Percentiles rank a stretch among this genome's conserved stretches.
phyloP scores from a whole-genome alignment of 176 grass and related monocot species.

The Coix lacrymajobi region DNA sequence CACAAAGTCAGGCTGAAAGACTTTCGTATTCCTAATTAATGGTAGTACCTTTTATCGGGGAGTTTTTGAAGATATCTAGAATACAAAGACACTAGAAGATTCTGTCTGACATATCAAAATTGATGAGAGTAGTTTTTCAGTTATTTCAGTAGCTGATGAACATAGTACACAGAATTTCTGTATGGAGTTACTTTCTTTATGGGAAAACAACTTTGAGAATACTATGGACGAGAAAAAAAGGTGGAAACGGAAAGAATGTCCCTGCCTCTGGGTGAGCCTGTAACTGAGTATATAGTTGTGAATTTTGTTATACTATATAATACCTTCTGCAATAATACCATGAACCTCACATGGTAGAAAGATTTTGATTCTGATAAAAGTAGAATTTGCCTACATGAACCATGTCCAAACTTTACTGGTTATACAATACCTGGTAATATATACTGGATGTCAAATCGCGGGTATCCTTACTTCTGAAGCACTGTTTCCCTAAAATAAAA shows the following conservation, averaged over 20 bases:
- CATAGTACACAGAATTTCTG: not conserved
- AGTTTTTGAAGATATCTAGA: slow-evolving; percentile 4
- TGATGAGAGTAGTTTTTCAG: not conserved
- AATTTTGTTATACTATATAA: not conserved
- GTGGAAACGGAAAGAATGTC: not conserved
- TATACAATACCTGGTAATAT: not conserved
- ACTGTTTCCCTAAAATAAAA: not conserved
- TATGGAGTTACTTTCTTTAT: not conserved
- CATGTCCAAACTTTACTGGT: not conserved
- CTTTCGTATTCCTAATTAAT: not conserved
- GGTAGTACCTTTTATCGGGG: not conserved
- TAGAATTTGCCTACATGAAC: not conserved
- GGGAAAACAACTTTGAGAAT: not conserved
- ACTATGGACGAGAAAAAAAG: not conserved
- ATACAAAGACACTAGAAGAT: not conserved
- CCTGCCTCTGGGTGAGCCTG: not conserved
- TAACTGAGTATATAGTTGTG: not conserved
- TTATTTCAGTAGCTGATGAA: not conserved
- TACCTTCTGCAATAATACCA: not conserved
- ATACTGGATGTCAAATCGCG: not conserved
- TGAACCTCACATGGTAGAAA: not conserved
- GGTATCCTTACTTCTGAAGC: not conserved
- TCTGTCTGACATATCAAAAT: not conserved
- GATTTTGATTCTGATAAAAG: not conserved
- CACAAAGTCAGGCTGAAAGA: not conserved